Evolutionary conservation across 345 rosid genomes (phyloP).

Genomic region (Pistacia integerrima): DNA sequence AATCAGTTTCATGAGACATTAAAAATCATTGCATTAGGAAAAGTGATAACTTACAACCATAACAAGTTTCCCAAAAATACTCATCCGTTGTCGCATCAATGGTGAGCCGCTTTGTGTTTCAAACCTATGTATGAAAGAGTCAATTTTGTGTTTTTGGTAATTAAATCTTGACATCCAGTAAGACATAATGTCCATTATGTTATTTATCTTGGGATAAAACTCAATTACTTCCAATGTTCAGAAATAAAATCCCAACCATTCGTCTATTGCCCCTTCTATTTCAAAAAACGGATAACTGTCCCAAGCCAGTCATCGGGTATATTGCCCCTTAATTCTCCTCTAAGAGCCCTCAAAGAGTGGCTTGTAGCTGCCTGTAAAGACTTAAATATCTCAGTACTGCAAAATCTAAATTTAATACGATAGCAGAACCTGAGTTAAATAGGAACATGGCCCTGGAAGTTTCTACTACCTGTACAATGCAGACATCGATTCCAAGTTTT

Average conservation of each 20-base stretch:
- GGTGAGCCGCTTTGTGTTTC: not conserved
- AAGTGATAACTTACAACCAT: no score
- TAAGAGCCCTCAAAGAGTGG: slow-evolving; percentile 69
- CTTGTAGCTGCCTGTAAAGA: slow-evolving; percentile 65
- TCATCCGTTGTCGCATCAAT: not conserved
- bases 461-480: slow-evolving; percentile 70
- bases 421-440: not conserved
- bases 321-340: slow-evolving; percentile 49
- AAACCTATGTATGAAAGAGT: not conserved
- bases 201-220: not conserved
- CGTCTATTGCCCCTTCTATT: not conserved
- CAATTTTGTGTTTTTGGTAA: no score
- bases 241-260: not conserved
- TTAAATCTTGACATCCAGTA: no score
- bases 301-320: slow-evolving; percentile 84
- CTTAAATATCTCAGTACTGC: not conserved
- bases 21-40: no score
- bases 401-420: not conserved
- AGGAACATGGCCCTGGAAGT: not conserved
- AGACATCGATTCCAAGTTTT: slow-evolving; percentile 82
- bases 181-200: not conserved
- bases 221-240: not conserved
- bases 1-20: no score
- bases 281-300: slow-evolving; percentile 45
- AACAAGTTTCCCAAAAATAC: not conserved